Base-by-base conservation (phyloP, 345 rosid genomes). In the Rhizophora apiculata region DNA sequence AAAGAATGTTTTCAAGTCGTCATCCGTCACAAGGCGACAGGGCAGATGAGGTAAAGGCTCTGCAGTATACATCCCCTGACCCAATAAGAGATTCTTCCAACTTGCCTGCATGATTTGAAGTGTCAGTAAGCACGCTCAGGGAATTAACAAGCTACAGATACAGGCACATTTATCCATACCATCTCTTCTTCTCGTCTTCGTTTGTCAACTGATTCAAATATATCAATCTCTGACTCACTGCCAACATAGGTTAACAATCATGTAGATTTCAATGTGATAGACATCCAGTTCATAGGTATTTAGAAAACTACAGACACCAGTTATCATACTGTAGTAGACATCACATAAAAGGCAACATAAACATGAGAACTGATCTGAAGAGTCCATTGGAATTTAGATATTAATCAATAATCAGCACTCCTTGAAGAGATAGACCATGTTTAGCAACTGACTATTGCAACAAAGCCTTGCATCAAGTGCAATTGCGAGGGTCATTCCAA, bases 191-290 rank as follows among this genome's bases (percentile, higher is more conserved):
- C 96, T 51, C 59, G 77, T 80, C 98, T 86, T 71, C 79, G 81
- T 58, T 79, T 83, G 79, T 92, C 98, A 80, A 92, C 74, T 67
- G 93, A 88, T 72, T 92, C 98, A 78, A 92, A 92, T 21, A 90
- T 58, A 67, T 92, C 98, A 66, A 92, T 92, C 91, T 92, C 98
- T 36, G 91, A 72, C 79, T 90, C 96, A 64, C 98, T 92, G 89
- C 77, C 57, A 69, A 54, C 22, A 68, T n/a, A 54, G 10, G 31
- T 66, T 32, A 60, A 68, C 37, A 60, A 39, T 52, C 57, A 64
- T 32, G 70, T 27, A 66, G 24, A 53, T 55, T 53, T 32, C 36
- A n/a, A 48, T 27, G 39, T 20, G 53, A 56, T 20, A 59, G 4
- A 59, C 9, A 34, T 62, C 31, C 68, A 63, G 13, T 16, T 20